These are phyloP conservation scores for Mycena rebaudengoi DNA, from an alignment of 768 basidiomycete species.

Conservation along the genomic window DNA sequence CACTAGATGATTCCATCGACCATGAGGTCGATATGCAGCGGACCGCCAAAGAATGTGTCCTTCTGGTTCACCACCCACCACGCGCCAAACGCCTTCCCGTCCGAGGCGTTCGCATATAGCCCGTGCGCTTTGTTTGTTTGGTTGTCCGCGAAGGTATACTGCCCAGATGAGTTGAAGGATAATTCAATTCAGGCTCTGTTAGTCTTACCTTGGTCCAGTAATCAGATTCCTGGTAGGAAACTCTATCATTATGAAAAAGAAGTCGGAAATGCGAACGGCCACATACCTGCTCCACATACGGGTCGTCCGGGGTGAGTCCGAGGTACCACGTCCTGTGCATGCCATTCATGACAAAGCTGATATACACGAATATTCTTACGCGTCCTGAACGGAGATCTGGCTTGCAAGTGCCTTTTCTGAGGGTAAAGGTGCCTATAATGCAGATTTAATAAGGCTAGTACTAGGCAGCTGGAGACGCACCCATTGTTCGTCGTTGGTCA, in stretches of 20 bases:
- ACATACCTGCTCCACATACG: conserved; percentile 31
- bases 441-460: neutral
- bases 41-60: conserved; percentile 33
- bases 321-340: conserved; percentile 35
- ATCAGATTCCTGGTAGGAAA: conserved; percentile 32
- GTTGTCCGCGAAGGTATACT: conserved; percentile 40
- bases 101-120: conserved; percentile 16
- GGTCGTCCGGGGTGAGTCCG: conserved; percentile 30
- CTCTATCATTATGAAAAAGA: neutral
- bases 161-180: too few relatives aligned
- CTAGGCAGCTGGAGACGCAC: conserved; percentile 10
- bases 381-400: conserved; percentile 33
- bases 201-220: conserved; percentile 33
- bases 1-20: conserved; percentile 19
- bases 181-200: neutral
- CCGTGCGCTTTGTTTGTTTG: conserved; percentile 41
- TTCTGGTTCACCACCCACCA: conserved; percentile 41
- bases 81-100: conserved; percentile 26
- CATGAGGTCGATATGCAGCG: conserved; percentile 15
- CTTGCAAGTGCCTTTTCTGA: conserved; percentile 25
- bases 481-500: conserved; percentile 37
- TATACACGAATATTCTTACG: conserved; percentile 9
- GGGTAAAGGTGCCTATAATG: conserved; percentile 30
- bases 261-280: neutral
- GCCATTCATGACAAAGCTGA: neutral